phyloP scores from a whole-genome alignment of 1,284 basidiomycete genomes.

The Ganoderma lingzhi region DNA sequence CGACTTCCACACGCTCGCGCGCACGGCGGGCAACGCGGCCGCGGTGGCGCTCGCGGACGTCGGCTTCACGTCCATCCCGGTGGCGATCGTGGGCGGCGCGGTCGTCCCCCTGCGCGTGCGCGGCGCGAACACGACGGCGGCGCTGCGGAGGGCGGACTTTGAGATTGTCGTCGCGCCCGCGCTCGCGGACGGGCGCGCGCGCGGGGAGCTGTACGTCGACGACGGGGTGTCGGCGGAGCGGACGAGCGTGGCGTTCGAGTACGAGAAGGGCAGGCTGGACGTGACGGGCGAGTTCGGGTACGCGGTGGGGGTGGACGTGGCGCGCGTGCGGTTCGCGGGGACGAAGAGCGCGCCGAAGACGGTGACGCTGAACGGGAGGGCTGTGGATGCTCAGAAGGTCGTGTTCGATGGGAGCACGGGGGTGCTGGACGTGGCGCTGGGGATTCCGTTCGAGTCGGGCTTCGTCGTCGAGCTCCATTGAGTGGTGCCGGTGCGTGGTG shows the following conservation, averaged over 20 bases:
- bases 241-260: constrained; percentile 57
- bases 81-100: constrained; percentile 67
- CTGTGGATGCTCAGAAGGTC: constrained; percentile 29
- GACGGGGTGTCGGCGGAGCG: constrained; percentile 61
- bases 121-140: constrained; percentile 66
- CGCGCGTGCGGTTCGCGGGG: constrained; percentile 54
- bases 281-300: constrained; percentile 62
- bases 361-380: constrained; percentile 47
- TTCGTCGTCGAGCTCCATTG: constrained; percentile 44
- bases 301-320: constrained; percentile 51
- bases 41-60: constrained; percentile 58
- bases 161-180: constrained; percentile 68
- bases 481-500: not conserved
- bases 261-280: constrained; percentile 48
- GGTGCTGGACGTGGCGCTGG: constrained; percentile 52
- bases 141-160: constrained; percentile 63
- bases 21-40: constrained; percentile 51
- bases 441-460: constrained; percentile 44
- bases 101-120: constrained; percentile 63
- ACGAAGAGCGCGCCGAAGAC: constrained; percentile 44
- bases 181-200: constrained; percentile 51
- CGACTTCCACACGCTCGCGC: constrained; percentile 62
- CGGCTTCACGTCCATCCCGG: constrained; percentile 63
- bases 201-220: constrained; percentile 65
- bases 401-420: constrained; percentile 45